These are phyloP conservation scores for Geotrichum siamense DNA, from an alignment of 1,139 yeast species.

Conservation along the genomic window DNA sequence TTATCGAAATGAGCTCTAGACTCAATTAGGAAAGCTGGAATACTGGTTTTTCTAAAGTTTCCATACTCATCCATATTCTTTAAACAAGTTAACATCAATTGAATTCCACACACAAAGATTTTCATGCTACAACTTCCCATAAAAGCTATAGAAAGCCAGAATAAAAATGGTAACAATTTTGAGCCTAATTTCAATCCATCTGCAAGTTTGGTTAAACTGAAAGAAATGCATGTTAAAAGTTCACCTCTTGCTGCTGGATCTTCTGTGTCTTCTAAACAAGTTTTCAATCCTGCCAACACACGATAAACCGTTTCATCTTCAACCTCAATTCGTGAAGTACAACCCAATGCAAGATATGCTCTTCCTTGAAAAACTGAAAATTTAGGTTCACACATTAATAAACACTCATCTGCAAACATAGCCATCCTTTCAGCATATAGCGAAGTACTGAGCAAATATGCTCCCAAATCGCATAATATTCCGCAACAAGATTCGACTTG, in stretches of 20 bases:
- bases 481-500: slow-evolving; percentile 61
- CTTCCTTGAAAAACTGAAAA: slow-evolving; percentile 63
- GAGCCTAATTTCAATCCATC: slow-evolving; percentile 56
- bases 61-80: slow-evolving; percentile 28
- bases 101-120: slow-evolving; percentile 26
- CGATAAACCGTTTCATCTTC: slow-evolving; percentile 53
- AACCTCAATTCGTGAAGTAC: slow-evolving; percentile 57
- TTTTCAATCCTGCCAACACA: slow-evolving; percentile 33
- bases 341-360: slow-evolving; percentile 66
- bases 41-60: slow-evolving; percentile 23
- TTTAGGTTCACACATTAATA: slow-evolving; percentile 50
- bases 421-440: slow-evolving; percentile 42
- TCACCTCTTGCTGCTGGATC: slow-evolving; percentile 34
- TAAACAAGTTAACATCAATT: slow-evolving; percentile 25
- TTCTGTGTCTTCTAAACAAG: slow-evolving; percentile 28
- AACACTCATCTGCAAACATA: slow-evolving; percentile 61
- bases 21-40: slow-evolving; percentile 34
- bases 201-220: slow-evolving; percentile 49
- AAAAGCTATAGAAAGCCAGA: slow-evolving; percentile 54
- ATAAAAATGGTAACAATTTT: slow-evolving; percentile 47
- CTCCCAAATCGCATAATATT: slow-evolving; percentile 49
- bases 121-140: slow-evolving; percentile 28
- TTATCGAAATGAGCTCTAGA: slow-evolving; percentile 41
- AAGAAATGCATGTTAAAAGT: slow-evolving; percentile 33
- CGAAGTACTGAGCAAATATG: slow-evolving; percentile 41